Evolutionary conservation across 805 yeast genomes (phyloP).

Genomic region (Nakazawaea populi): DNA sequence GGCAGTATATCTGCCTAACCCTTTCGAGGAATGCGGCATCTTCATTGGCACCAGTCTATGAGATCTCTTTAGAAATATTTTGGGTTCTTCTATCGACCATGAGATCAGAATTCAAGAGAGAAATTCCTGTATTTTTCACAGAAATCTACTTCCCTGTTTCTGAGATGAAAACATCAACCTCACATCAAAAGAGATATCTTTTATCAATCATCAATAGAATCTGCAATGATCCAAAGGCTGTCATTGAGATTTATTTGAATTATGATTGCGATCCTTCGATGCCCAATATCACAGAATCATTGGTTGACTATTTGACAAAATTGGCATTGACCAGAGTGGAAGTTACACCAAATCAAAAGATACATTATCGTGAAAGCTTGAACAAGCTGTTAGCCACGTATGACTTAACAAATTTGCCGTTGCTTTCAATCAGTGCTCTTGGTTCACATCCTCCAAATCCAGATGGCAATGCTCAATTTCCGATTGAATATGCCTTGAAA

Average conservation of each 20-base stretch:
- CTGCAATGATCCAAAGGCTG: conserved; percentile 81
- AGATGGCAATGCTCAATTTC: conserved; percentile 46
- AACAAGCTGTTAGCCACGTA: conserved; percentile 65
- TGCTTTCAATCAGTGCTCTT: conserved; percentile 65
- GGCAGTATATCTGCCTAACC: conserved; percentile 78
- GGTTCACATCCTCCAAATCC: conserved; percentile 49
- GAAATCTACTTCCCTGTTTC: conserved; percentile 93
- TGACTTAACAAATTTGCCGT: conserved; percentile 67
- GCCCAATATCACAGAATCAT: conserved; percentile 81
- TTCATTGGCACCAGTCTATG: conserved; percentile 85
- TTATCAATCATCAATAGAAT: conserved; percentile 75
- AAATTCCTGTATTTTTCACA: conserved; percentile 87
- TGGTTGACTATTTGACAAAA: conserved; percentile 72
- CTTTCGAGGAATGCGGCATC: conserved; percentile 91
- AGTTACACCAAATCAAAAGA: conserved; percentile 62
- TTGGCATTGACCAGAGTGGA: conserved; percentile 67
- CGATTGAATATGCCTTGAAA: conserved; percentile 79
- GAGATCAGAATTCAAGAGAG: conserved; percentile 84
- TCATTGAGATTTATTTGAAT: conserved; percentile 89
- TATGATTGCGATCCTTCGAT: conserved; percentile 86
- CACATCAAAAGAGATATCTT: conserved; percentile 89
- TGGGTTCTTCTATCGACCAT: conserved; percentile 83
- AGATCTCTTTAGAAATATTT: conserved; percentile 85
- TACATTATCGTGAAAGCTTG: conserved; percentile 42
- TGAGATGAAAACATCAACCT: conserved; percentile 84